A percentile compares a stretch with the other conserved stretches of the same genome.
These are phyloP conservation scores for Orbilia ellipsospora DNA, from an alignment of 2,329 filamentous ascomycete genomes.

Conservation along the genomic window DNA sequence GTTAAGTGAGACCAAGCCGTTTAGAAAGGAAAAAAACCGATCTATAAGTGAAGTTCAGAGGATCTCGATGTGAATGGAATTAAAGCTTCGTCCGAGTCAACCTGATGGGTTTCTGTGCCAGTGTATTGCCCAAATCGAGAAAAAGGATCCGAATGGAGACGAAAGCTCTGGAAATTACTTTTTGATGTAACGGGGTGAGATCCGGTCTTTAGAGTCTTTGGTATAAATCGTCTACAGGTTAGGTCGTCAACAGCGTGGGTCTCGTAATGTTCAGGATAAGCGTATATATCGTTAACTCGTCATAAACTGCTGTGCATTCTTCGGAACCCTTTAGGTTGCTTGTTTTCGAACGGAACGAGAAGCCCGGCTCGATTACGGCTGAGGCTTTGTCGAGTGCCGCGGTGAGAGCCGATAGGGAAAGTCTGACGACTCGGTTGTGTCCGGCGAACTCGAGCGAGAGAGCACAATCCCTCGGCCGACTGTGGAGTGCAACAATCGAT, in stretches of 20 bases:
- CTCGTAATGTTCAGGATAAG: conserved; percentile 55
- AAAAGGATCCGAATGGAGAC: conserved; percentile 21
- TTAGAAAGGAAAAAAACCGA: conserved; percentile 26
- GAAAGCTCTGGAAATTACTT: conserved; percentile 28
- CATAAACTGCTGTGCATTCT: conserved; percentile 40
- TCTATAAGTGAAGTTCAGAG: conserved; percentile 39
- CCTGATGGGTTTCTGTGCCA: conserved; percentile 12
- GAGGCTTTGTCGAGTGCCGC: conserved; percentile 9
- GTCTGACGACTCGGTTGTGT: conserved; percentile 24
- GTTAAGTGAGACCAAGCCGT: conserved; percentile 27
- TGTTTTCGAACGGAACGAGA: conserved; percentile 3
- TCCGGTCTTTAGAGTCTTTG: conserved; percentile 51
- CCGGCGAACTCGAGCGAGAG: conserved; percentile 9
- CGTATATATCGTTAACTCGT: conserved; percentile 55
- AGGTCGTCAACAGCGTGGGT: conserved; percentile 56
- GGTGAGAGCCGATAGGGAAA: conserved; percentile 8
- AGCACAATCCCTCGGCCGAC: conserved; percentile 1
- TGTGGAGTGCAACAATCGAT: conserved; percentile 15
- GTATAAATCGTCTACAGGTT: conserved; percentile 54
- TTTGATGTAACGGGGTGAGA: conserved; percentile 28
- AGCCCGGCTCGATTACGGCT: conserved; percentile 9
- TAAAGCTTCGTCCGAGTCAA: conserved; percentile 3
- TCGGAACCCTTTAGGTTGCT: conserved; percentile 22
- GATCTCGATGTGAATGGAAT: conserved; percentile 23
- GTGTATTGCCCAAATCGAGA: conserved; percentile 23